Evolutionary conservation across 177 flowering plant species (phyloP).

Genomic region (Vitis hybrid): DNA sequence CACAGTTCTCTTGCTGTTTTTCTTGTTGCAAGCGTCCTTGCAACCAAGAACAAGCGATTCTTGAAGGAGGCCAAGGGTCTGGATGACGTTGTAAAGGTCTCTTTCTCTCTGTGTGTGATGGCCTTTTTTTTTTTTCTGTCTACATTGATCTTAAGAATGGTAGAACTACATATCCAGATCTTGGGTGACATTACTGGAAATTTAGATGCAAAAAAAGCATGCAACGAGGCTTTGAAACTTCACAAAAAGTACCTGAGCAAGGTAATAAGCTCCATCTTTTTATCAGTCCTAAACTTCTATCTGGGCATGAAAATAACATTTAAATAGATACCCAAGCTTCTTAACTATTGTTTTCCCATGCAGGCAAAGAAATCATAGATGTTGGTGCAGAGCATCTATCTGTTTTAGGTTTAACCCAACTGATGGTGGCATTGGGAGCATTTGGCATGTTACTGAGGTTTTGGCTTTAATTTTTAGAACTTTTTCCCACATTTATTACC

Average conservation of each 20-base stretch:
- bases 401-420: neutral
- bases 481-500: neutral
- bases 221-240: slow-evolving; percentile 71
- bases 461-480: neutral
- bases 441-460: neutral
- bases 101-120: slow-evolving; percentile 16
- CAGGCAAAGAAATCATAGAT: slow-evolving; percentile 34
- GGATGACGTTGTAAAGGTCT: slow-evolving; percentile 84
- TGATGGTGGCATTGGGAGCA: neutral
- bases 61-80: slow-evolving; percentile 81
- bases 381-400: neutral
- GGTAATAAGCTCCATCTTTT: slow-evolving; percentile 29
- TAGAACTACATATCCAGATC: slow-evolving; percentile 45
- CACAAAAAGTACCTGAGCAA: slow-evolving; percentile 70
- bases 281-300: neutral
- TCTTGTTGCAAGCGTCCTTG: slow-evolving; percentile 80
- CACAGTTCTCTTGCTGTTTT: slow-evolving; percentile 65
- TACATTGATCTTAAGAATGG: slow-evolving; percentile 1
- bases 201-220: slow-evolving; percentile 78
- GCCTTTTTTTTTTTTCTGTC: neutral
- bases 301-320: no score
- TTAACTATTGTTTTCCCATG: slow-evolving; percentile 9
- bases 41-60: slow-evolving; percentile 70
- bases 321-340: neutral
- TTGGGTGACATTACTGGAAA: slow-evolving; percentile 68